Evolutionary conservation across 352 stramenopile species (phyloP).

Genomic region (Phytopythium delawarense): DNA sequence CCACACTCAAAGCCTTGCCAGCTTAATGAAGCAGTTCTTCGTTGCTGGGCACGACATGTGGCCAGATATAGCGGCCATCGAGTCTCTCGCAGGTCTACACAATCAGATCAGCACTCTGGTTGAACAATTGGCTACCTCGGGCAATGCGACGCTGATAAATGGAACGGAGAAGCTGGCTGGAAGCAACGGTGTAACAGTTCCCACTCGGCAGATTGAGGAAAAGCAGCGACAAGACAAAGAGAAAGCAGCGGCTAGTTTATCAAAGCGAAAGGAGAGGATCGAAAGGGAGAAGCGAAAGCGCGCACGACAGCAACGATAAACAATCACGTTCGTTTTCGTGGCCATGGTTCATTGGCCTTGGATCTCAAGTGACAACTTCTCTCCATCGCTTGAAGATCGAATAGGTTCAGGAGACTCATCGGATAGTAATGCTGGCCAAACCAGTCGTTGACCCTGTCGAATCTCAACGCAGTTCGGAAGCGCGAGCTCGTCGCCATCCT

Average conservation of each 20-base stretch:
- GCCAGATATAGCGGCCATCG: background rate
- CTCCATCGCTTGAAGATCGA: background rate
- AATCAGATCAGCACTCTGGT: background rate
- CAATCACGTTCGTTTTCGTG: background rate
- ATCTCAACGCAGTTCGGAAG: constrained; percentile 7
- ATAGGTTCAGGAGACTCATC: background rate
- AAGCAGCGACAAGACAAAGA: background rate
- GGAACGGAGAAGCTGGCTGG: background rate
- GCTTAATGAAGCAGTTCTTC: background rate
- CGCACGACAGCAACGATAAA: constrained; percentile 18
- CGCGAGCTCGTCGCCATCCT: background rate
- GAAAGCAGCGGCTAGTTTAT: constrained; percentile 9
- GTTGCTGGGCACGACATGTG: background rate
- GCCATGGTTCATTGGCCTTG: background rate
- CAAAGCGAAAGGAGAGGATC: constrained; percentile 23
- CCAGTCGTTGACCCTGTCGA: background rate
- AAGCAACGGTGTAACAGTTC: background rate
- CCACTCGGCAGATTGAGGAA: background rate
- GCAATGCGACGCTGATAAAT: background rate
- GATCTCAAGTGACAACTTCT: background rate
- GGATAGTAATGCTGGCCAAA: background rate
- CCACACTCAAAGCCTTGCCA: background rate
- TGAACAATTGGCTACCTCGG: background rate
- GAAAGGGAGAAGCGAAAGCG: constrained; percentile 25
- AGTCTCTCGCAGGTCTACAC: background rate